Evolutionary conservation across 202 grass and related monocot species (phyloP), one percentile per base, ranked within the genome.

Genomic region (Sporobolus alterniflorus): DNA sequence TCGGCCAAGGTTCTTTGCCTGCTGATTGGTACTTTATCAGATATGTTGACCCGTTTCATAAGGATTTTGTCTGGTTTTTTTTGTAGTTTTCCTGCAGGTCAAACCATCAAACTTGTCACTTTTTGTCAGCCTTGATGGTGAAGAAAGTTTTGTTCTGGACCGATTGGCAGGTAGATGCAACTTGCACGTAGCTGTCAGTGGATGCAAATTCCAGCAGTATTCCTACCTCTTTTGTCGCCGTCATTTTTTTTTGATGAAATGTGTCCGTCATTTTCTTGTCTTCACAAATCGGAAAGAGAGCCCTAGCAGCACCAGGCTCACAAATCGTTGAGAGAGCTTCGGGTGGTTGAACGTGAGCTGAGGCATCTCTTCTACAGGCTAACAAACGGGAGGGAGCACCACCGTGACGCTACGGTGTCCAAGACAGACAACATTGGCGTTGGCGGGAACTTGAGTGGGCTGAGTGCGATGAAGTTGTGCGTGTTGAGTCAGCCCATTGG

Each of bases 41-140:
- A 66, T 44, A 42, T 11, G 60, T 59, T 67, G 50, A 52, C 39
- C 48, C 21, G 4, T 26, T 54, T 66, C 30, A 12, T 61, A 13
- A 52, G 34, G 36, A 17, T 81, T 48, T 43, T 77, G 83, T 67
- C 55, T 28, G 77, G 16, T 67, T 13, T 81, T 26, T 36, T 22
- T 6, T 63, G 4, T 40, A 56, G 32, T 21, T 17, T 21, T n/a
- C 24, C 20, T 33, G 32, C 28, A 40, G 13, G 78, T 77, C 77
- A 67, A 77, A 50, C 48, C 57, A 28, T 4, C 10, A 22, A 33
- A 24, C 3, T 20, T 25, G 6, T 22, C 29, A 21, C 42, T 7
- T 16, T 15, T 16, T 15, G 4, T 30, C 49, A 25, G 51, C 26
- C 62, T 15, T 29, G 44, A 41, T 44, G 24, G 29, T 34, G 48